Evolutionary conservation across 2,329 filamentous ascomycete genomes (phyloP).

Genomic region (Volutella citrinella): DNA sequence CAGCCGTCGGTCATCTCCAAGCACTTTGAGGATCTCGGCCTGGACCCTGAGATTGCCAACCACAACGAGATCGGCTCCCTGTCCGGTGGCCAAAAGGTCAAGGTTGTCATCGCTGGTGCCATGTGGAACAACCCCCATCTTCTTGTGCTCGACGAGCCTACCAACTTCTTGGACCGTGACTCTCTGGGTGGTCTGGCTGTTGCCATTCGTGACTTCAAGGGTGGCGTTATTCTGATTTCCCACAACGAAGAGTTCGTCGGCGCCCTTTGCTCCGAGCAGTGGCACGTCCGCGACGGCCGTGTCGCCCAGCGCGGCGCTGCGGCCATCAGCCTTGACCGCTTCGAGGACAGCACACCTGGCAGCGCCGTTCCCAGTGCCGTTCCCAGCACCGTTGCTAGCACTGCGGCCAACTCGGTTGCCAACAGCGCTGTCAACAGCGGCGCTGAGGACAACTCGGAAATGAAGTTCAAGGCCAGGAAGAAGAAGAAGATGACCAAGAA

Average conservation of each 20-base stretch:
- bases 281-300: conserved; percentile 86
- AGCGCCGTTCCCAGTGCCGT: conserved; percentile 53
- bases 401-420: conserved; percentile 53
- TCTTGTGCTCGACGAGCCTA: conserved; percentile 95
- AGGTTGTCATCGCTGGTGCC: conserved; percentile 92
- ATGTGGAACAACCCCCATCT: conserved; percentile 99
- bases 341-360: conserved; percentile 76
- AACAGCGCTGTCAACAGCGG: conserved; percentile 69
- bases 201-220: conserved; percentile 96
- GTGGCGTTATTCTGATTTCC: conserved; percentile 98
- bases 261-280: conserved; percentile 92
- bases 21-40: conserved; percentile 95
- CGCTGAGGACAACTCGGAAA: conserved; percentile 71
- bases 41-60: conserved; percentile 97
- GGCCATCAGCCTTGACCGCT: conserved; percentile 73
- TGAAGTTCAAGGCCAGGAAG: conserved; percentile 88
- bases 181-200: conserved; percentile 95
- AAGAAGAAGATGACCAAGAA: conserved; percentile 99
- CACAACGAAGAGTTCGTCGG: conserved; percentile 99
- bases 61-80: conserved; percentile 97
- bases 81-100: conserved; percentile 97
- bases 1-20: conserved; percentile 93
- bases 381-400: conserved; percentile 55
- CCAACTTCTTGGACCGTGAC: conserved; percentile 98
- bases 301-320: conserved; percentile 80